Evolutionary conservation across 1,139 yeast species (phyloP).

Genomic region (Candida dubliniensis): DNA sequence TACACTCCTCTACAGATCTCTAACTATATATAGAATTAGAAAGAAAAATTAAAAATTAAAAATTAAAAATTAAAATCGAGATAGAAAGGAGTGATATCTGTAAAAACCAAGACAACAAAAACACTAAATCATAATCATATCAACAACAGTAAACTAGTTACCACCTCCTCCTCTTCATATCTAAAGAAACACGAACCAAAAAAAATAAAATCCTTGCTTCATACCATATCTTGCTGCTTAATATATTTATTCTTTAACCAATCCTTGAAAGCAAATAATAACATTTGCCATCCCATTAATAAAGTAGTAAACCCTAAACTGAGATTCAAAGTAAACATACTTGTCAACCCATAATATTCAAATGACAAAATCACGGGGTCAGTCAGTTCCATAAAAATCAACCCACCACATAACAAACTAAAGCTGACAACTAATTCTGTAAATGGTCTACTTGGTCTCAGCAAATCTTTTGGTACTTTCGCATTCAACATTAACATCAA

Average conservation of each 20-base stretch:
- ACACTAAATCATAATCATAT: background rate
- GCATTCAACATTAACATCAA: slow-evolving; percentile 49
- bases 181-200: background rate
- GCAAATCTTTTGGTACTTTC: slow-evolving; percentile 25
- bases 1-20: too few relatives aligned
- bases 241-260: slow-evolving; percentile 32
- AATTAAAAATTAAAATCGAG: background rate
- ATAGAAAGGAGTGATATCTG: background rate
- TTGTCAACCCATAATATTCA: slow-evolving; percentile 81
- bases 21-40: background rate
- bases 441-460: slow-evolving; percentile 62
- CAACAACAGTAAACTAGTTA: background rate
- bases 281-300: slow-evolving; percentile 90
- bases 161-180: background rate
- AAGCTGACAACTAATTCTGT: slow-evolving; percentile 81
- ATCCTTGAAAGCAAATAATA: slow-evolving; percentile 62
- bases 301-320: slow-evolving; percentile 76
- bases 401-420: slow-evolving; percentile 82
- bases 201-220: background rate
- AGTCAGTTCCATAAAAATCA: slow-evolving; percentile 88
- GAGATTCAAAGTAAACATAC: slow-evolving; percentile 88
- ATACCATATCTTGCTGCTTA: slow-evolving; percentile 5
- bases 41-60: background rate
- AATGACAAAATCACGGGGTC: slow-evolving; percentile 80
- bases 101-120: background rate